These are phyloP conservation scores for Camelina neglecta DNA, from an alignment of 345 rosid genomes.

Conservation along the genomic window DNA sequence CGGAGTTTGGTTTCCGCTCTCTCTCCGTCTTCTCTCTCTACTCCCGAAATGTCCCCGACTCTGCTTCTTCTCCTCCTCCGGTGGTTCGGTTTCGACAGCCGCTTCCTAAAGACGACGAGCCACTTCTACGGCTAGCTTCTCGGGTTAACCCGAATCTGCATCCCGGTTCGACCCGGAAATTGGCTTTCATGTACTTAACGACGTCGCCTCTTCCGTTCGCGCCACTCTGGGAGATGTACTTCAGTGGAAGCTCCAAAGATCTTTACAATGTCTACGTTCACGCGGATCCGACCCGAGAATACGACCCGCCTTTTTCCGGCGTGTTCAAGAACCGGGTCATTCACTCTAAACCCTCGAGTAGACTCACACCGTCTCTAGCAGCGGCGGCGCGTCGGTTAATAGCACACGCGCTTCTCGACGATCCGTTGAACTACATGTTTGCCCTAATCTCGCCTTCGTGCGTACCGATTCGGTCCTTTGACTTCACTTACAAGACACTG, in stretches of 20 bases:
- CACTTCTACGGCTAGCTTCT: slow-evolving; percentile 55
- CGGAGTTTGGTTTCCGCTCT: slow-evolving; percentile 23
- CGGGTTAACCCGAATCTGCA: slow-evolving; percentile 52
- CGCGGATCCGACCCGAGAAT: slow-evolving; percentile 60
- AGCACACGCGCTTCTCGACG: slow-evolving; percentile 72
- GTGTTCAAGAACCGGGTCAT: slow-evolving; percentile 62
- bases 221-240: slow-evolving; percentile 69
- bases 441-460: slow-evolving; percentile 74
- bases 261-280: slow-evolving; percentile 75
- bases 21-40: slow-evolving; percentile 28
- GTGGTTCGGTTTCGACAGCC: slow-evolving; percentile 24
- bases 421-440: slow-evolving; percentile 63
- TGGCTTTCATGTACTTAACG: slow-evolving; percentile 76
- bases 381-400: slow-evolving; percentile 77
- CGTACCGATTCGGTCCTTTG: slow-evolving; percentile 67
- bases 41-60: slow-evolving; percentile 28
- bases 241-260: slow-evolving; percentile 42
- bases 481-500: slow-evolving; percentile 56
- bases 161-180: slow-evolving; percentile 50
- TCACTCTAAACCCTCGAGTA: slow-evolving; percentile 56
- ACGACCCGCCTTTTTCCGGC: slow-evolving; percentile 58
- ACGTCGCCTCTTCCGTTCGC: slow-evolving; percentile 71
- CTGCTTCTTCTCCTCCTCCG: slow-evolving; percentile 22
- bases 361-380: slow-evolving; percentile 62
- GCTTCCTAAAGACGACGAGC: slow-evolving; percentile 53